Evolutionary conservation across 257 asterid species (phyloP).

Genomic region (Coffea canephora): DNA sequence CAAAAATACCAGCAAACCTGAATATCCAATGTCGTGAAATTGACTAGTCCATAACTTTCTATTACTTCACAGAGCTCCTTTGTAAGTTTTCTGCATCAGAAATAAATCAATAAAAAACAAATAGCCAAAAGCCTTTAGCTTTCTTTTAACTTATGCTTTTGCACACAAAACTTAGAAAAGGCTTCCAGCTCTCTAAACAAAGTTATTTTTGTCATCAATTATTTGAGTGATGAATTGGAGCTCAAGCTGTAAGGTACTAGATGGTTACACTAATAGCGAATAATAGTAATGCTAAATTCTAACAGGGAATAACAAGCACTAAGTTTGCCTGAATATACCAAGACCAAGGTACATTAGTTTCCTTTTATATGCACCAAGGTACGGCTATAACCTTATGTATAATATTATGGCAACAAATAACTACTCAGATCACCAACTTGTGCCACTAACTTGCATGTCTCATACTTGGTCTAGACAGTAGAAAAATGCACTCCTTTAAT

Average conservation of each 20-base stretch:
- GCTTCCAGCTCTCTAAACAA: background rate
- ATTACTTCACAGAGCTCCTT: slow-evolving; percentile 94
- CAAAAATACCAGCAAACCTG: slow-evolving; percentile 51
- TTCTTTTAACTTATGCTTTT: background rate
- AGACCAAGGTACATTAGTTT: background rate
- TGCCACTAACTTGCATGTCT: too few relatives aligned
- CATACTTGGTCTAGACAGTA: background rate
- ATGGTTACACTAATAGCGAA: background rate
- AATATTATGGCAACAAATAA: background rate
- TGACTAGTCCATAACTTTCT: slow-evolving; percentile 71
- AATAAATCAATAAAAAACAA: background rate
- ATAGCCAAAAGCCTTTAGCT: background rate
- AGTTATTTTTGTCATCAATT: background rate
- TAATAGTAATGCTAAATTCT: background rate
- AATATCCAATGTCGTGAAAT: slow-evolving; percentile 85
- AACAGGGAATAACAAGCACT: background rate
- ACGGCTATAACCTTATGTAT: background rate
- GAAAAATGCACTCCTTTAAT: background rate
- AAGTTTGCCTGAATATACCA: background rate
- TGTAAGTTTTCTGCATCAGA: slow-evolving; percentile 70
- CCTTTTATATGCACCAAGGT: background rate
- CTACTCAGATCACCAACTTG: background rate
- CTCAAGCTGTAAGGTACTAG: background rate
- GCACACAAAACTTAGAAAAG: background rate
- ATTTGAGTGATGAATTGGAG: too few relatives aligned